Evolutionary conservation across 306 rosid species (phyloP), one percentile per base, ranked within the genome.

Genomic region (Parietaria judaica): DNA sequence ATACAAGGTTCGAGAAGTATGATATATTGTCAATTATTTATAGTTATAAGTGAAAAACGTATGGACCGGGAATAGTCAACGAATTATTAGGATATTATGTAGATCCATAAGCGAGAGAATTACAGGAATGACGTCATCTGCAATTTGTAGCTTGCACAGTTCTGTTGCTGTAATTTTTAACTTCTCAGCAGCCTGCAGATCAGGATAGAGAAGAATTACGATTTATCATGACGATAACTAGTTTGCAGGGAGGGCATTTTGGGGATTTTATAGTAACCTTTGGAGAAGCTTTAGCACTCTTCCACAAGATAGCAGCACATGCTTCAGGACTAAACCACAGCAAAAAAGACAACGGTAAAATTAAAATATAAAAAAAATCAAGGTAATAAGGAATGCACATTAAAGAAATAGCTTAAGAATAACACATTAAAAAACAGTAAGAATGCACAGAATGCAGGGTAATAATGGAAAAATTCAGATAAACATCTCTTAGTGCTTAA

Each of bases 301-400:
- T 92, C 90, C 90, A 92, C 83, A 92, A 81, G 87, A 92, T 92
- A 49, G 96, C 98, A 49, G 96, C 98, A 74, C 96, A 84, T 56
- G 96, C 98, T 74, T 92, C 99, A 6, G 99, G 99, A 74, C 99
- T 92, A 60, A 44, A 81, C 66, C 72, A 63, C 31, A 67, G 59
- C 8, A 80, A 64, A 67, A 76, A 56, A 67, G 70, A 70, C 50
- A 46, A 49, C 53, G 9, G 77, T 61, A 55, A 78, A 76, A 63
- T 57, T 46, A 16, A 15, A 36, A 11, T 48, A 66, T 55, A 49
- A 72, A 63, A 71, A 66, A 12, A 74, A 57, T 58, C 65, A 31
- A 72, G 70, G 63, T 66, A 53, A 57, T 36, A 69, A 5, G 14
- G 59, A 34, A 53, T 45, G 31, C 15, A 37, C 7, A 34, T 39